Percentiles rank a stretch among this genome's conserved stretches.
Conservation (phyloP, 192 early-diverging fungal genomes). For the Umbelopsis isabellina region DNA sequence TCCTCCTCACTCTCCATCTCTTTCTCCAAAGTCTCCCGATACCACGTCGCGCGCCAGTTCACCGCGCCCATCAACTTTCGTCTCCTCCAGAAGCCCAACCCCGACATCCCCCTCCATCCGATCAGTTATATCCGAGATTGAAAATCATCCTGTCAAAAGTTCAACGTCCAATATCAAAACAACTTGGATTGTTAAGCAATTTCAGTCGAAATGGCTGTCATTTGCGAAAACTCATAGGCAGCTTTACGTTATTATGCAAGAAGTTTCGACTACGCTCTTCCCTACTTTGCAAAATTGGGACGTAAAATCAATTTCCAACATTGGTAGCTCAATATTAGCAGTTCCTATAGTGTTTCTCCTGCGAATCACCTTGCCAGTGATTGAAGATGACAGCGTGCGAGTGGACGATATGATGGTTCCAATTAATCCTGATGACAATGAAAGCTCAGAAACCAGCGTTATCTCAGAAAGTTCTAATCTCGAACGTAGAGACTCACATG, state of each 20-base stretch:
- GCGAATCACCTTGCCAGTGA: constrained; percentile 64
- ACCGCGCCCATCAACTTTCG: not conserved
- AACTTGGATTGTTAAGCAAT: not conserved
- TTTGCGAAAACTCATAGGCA: not conserved
- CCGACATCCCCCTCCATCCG: not conserved
- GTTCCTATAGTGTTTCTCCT: constrained; percentile 57
- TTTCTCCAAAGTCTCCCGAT: not conserved
- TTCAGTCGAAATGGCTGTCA: not conserved
- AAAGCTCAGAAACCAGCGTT: not conserved
- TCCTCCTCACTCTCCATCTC: not conserved
- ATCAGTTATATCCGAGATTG: not conserved
- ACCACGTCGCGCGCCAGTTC: not conserved
- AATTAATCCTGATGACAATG: constrained; percentile 28
- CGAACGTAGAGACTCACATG: not conserved
- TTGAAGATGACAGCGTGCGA: constrained; percentile 47
- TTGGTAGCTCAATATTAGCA: constrained; percentile 49
- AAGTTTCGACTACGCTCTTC: constrained; percentile 47
- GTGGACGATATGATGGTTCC: constrained; percentile 32
- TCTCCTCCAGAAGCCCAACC: not conserved
- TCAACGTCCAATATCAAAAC: not conserved
- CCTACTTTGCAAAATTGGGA: constrained; percentile 61
- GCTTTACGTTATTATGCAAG: constrained; percentile 9
- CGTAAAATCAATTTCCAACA: constrained; percentile 46
- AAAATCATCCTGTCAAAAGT: not conserved
- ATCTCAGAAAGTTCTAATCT: not conserved